phyloP scores from a whole-genome alignment of 1,284 basidiomycete genomes.

The Leccinum holopus region DNA sequence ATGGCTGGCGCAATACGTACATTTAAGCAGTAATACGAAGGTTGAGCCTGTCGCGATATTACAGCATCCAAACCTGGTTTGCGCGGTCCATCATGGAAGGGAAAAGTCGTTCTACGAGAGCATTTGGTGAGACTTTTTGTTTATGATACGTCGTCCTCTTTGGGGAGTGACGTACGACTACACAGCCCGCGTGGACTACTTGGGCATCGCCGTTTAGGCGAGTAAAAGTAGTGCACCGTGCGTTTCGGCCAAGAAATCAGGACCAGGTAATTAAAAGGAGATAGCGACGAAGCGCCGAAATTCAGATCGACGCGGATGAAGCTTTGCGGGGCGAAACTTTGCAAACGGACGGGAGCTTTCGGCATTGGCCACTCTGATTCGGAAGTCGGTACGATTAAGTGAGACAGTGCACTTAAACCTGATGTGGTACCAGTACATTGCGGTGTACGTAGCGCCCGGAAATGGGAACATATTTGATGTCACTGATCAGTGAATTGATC shows the following conservation, averaged over 20 bases:
- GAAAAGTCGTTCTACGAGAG: conserved; percentile 18
- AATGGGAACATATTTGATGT: not conserved
- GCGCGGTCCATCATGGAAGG: conserved; percentile 13
- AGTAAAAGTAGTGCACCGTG: conserved; percentile 1
- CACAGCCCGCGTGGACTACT: conserved; percentile 5
- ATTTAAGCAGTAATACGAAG: not conserved
- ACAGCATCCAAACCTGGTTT: conserved; percentile 10
- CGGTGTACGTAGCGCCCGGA: not conserved
- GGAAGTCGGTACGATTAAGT: not conserved
- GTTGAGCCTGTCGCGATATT: conserved; percentile 7
- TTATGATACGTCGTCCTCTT: not conserved
- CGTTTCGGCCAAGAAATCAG: conserved; percentile 4
- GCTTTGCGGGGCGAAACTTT: not conserved
- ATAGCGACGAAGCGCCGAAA: not conserved
- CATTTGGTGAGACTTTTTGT: conserved; percentile 8
- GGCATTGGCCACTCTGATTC: too few species aligned
- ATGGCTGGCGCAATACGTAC: not conserved
- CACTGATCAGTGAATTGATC: not conserved
- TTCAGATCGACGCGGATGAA: not conserved
- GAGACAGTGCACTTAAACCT: not conserved
- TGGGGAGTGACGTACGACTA: conserved; percentile 12
- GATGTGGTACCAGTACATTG: not conserved
- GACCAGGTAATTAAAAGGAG: not conserved
- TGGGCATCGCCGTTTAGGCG: conserved; percentile 9
- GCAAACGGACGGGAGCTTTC: not conserved